Evolutionary conservation across 2,329 filamentous ascomycete genomes (phyloP), one percentile per base, ranked within the genome.

Genomic region (Xylariaceae sp.): DNA sequence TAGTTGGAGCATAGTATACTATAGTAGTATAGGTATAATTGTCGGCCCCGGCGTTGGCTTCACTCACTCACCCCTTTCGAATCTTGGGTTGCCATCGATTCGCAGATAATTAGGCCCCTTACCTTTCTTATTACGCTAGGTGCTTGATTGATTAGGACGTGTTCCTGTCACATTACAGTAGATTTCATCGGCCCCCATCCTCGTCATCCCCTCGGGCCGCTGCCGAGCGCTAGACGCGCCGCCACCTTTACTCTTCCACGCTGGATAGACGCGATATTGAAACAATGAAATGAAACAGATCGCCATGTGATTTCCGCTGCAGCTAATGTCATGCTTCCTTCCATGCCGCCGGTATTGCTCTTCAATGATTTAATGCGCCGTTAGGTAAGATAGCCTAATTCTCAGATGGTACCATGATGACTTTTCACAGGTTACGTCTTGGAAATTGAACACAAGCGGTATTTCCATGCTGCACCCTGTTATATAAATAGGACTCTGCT

Each of bases 401-500:
- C 40, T 55, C 24, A 51, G 40, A 55, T 51, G 51, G 21, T 17
- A 47, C 50, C 33, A 48, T 29, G 26, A 24, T 26, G 36, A 26
- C 37, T 17, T 26, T 34, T n/a, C n/a, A n/a, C 9, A 23, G 37
- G 14, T 4, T 34, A 28, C 14, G 17, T 37, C 6, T 7, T 31
- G 12, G 7, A 31, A 31, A 7, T 12, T 12, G 28, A 12, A 12
- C 36, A 51, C 17, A 24, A 40, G 37, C 47, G 47, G 47, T 56
- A 47, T 52, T 44, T 46, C 44, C 31, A 43, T 33, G 45, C 31
- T 36, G 50, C 45, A 36, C 41, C 51, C 23, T 45, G 57, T 55
- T 51, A 58, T 62, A 62, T 46, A 61, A 61, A 61, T 63, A 63
- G 61, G 58, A 63, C 45, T 45, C 24, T 46, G 28, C 29, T 58